Evolutionary conservation across 208 protist genomes (phyloP), one percentile per base, ranked within the genome.

Genomic region (Spongospora subterranea): DNA sequence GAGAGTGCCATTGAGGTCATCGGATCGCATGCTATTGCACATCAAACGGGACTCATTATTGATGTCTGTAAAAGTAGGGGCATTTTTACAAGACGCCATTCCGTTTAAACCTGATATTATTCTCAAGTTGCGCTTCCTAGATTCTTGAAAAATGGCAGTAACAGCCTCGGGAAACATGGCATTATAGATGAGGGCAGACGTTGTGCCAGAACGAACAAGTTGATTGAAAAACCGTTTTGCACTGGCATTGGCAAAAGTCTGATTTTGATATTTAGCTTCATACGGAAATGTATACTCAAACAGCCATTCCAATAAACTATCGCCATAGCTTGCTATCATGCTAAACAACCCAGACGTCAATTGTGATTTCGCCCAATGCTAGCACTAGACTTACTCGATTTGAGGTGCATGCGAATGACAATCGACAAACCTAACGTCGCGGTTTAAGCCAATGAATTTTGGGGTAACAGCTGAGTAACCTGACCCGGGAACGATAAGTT

Each of bases 301-400:
- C 71, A 82, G 71, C 71, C 71, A 82, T 35, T 82, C 71, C n/a
- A 40, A 6, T 43, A 82, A 35, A 35, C 71, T 82, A n/a, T 82
- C 6, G n/a, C 71, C 71, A 43, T 82, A 82, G n/a, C 71, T 82
- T 82, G 17, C 71, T 45, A 82, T 82, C 71, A 82, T 82, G n/a
- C 71, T 82, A n/a, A 39, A 43, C 6, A 82, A 82, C 17, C 71
- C 71, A 6, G 35, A 20, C 17, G 6, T 39, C 6, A 82, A 43
- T 39, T 40, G 35, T n/a, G 6, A n/a, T 6, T 35, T 39, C 6
- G 35, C 71, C 35, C 17, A 40, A 35, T 20, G 40, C 17, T 13
- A 35, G 35, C 71, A n/a, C 6, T n/a, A 35, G n/a, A 20, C 71
- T 35, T 82, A 82, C 71, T 82, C 71, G 6, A 82, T 82, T 35